Percentiles rank a stretch among this genome's conserved stretches.
These are phyloP conservation scores for Aphanomyces invadans DNA, from an alignment of 352 stramenopile genomes.

Conservation along the genomic window DNA sequence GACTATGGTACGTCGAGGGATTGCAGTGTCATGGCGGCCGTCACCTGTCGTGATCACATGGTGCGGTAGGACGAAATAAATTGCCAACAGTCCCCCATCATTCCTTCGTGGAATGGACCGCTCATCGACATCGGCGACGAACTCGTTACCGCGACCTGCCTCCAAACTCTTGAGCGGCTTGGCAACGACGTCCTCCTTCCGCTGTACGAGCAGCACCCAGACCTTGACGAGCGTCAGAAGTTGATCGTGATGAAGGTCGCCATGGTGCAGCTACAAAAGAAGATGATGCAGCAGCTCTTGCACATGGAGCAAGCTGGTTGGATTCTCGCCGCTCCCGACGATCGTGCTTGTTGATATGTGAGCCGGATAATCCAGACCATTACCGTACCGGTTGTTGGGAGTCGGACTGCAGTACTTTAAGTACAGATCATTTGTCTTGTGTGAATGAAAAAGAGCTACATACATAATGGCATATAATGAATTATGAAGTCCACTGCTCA, in stretches of 20 bases:
- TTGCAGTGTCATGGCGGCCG: too few relatives aligned
- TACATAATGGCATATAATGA: too few relatives aligned
- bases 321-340: background rate
- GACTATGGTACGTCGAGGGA: too few relatives aligned
- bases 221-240: background rate
- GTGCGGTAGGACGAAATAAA: background rate
- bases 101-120: conserved; percentile 6
- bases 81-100: background rate
- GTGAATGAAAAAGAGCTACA: too few relatives aligned
- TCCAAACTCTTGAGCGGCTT: background rate
- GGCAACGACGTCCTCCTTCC: background rate
- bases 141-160: background rate
- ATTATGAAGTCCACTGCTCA: too few relatives aligned
- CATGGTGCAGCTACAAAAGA: conserved; percentile 3
- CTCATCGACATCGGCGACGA: background rate
- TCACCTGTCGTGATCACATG: background rate
- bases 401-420: too few relatives aligned
- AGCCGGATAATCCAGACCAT: too few relatives aligned
- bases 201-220: conserved; percentile 7
- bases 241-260: background rate
- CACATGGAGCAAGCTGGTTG: conserved; percentile 4
- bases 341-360: background rate
- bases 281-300: conserved; percentile 6
- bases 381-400: too few relatives aligned
- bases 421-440: too few relatives aligned